Conservation (phyloP, 2,329 filamentous ascomycete species). For the Xylaria sp. region DNA sequence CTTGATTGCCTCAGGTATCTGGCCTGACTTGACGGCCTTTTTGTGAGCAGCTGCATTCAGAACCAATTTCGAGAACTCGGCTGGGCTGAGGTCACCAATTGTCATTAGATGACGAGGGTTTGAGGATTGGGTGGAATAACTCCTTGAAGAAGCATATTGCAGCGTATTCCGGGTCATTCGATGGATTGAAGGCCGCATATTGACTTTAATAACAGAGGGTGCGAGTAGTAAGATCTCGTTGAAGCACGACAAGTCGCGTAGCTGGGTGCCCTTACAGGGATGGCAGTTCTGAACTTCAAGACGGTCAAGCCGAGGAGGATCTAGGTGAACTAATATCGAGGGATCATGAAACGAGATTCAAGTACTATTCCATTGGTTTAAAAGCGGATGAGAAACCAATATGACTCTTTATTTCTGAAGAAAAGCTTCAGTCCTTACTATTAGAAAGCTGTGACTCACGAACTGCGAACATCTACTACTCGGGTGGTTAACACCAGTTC, state of each 20-base stretch:
- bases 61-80: slow-evolving; percentile 84
- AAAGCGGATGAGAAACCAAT: background rate
- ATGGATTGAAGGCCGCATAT: slow-evolving; percentile 44
- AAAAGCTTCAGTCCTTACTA: background rate
- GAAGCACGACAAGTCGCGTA: background rate
- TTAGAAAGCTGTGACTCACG: slow-evolving; percentile 24
- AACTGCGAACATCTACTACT: slow-evolving; percentile 4
- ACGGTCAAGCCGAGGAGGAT: background rate
- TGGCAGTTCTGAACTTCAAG: background rate
- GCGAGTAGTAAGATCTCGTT: background rate
- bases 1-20: slow-evolving; percentile 68
- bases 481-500: slow-evolving; percentile 1
- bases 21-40: slow-evolving; percentile 76
- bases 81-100: slow-evolving; percentile 83
- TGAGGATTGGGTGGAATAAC: slow-evolving; percentile 33
- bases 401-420: background rate
- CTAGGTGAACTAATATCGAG: background rate
- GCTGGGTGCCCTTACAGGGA: background rate
- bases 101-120: slow-evolving; percentile 87
- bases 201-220: slow-evolving; percentile 14
- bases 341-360: background rate
- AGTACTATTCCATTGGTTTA: slow-evolving; percentile 7
- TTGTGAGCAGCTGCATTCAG: slow-evolving; percentile 85
- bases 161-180: slow-evolving; percentile 48
- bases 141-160: slow-evolving; percentile 59